A percentile compares a stretch with the other conserved stretches of the same genome.
These are phyloP conservation scores for Rubia balearica DNA, from an alignment of 305 asterid species.

Conservation along the genomic window DNA sequence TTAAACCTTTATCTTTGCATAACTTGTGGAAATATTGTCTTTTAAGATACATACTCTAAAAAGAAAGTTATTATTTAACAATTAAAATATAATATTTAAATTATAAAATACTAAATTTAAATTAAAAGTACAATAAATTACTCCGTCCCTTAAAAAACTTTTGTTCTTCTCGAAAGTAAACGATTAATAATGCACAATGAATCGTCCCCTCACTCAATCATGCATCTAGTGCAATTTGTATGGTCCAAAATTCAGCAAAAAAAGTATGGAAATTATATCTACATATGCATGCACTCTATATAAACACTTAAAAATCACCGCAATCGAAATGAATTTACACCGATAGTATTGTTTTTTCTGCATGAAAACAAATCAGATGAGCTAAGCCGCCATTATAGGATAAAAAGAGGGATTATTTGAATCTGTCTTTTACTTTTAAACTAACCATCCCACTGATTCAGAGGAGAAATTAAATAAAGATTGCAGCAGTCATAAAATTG, in stretches of 20 bases:
- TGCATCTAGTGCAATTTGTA: not conserved
- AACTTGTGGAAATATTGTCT: too few relatives aligned
- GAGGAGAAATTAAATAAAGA: conserved; percentile 13
- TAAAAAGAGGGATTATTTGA: conserved; percentile 31
- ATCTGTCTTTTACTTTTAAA: conserved; percentile 32
- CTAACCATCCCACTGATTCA: conserved; percentile 44
- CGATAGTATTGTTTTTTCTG: conserved; percentile 13
- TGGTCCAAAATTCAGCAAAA: conserved; percentile 4
- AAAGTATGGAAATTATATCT: not conserved
- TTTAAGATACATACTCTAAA: too few relatives aligned
- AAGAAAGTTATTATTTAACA: too few relatives aligned
- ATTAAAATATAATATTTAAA: too few relatives aligned
- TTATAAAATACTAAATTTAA: too few relatives aligned
- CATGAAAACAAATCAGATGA: conserved; percentile 39
- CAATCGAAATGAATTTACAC: not conserved
- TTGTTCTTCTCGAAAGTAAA: too few relatives aligned
- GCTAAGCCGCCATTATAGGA: conserved; percentile 47
- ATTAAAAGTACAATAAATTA: too few relatives aligned
- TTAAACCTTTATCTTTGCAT: too few relatives aligned
- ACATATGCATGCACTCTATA: not conserved
- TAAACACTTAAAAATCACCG: not conserved
- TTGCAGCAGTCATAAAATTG: not conserved
- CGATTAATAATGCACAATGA: not conserved
- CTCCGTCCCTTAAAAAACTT: too few relatives aligned
- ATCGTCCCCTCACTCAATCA: conserved; percentile 2